Conservation (phyloP, 371 early-diverging fungal genomes). For the Haplosporangium sp. region DNA sequence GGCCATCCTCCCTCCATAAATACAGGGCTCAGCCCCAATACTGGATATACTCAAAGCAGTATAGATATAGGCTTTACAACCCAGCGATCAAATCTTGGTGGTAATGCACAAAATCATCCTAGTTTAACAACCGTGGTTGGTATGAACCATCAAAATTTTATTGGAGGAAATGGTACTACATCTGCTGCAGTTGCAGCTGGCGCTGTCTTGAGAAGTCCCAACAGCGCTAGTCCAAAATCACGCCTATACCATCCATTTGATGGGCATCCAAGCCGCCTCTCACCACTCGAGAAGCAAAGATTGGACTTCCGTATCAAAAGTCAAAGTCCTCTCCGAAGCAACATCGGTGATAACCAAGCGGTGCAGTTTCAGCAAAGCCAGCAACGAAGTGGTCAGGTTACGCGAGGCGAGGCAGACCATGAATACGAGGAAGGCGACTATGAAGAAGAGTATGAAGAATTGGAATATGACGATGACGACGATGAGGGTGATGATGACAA, state of each 20-base stretch:
- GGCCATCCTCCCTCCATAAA: neutral
- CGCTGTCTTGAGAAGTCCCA: constrained; percentile 10
- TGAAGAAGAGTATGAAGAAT: constrained; percentile 16
- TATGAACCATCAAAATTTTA: neutral
- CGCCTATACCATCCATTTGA: constrained; percentile 38
- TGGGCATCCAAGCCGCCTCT: constrained; percentile 36
- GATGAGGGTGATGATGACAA: constrained; percentile 27
- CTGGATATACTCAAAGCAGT: neutral
- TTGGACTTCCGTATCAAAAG: constrained; percentile 23
- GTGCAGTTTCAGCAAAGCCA: no score
- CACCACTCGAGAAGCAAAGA: constrained; percentile 33
- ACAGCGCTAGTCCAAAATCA: constrained; percentile 8
- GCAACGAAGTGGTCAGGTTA: no score
- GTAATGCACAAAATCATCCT: neutral
- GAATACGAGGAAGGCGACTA: neutral
- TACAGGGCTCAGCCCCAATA: neutral
- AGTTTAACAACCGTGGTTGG: neutral
- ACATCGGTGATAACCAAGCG: neutral
- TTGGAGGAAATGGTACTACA: neutral
- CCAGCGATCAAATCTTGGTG: no score
- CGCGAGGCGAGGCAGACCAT: neutral
- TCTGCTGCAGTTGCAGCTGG: neutral
- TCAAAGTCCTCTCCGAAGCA: neutral
- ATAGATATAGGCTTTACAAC: no score
- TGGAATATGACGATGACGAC: constrained; percentile 23